Conservation (phyloP, 1,284 basidiomycete genomes). For the Leccinum laetum region DNA sequence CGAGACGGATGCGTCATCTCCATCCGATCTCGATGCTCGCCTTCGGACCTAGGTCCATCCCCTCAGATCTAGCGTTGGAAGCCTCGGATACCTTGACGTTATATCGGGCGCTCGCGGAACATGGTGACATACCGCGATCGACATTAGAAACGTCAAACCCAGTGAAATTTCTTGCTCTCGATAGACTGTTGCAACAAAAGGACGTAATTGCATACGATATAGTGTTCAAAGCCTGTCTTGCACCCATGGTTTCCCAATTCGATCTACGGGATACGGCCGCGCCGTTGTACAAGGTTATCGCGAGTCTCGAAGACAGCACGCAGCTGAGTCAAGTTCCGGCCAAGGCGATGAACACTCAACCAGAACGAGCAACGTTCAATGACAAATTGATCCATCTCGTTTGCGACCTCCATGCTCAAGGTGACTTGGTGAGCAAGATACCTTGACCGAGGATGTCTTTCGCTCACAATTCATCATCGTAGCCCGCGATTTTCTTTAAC, state of each 20-base stretch:
- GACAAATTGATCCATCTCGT: slow-evolving; percentile 50
- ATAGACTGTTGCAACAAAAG: slow-evolving; percentile 48
- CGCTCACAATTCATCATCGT: slow-evolving; percentile 4
- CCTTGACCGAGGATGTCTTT: neutral
- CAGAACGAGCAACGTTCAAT: slow-evolving; percentile 32
- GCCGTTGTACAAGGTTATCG: slow-evolving; percentile 41
- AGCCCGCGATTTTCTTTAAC: slow-evolving; percentile 69
- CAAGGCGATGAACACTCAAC: slow-evolving; percentile 33
- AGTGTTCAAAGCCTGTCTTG: slow-evolving; percentile 46
- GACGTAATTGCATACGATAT: slow-evolving; percentile 61
- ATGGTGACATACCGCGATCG: slow-evolving; percentile 24
- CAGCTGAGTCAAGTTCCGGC: slow-evolving; percentile 23
- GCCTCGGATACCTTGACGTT: slow-evolving; percentile 53
- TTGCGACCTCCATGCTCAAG: slow-evolving; percentile 50
- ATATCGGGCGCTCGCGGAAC: slow-evolving; percentile 42
- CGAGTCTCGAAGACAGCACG: slow-evolving; percentile 40
- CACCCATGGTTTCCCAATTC: slow-evolving; percentile 37
- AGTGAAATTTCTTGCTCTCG: slow-evolving; percentile 41
- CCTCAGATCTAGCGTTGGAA: slow-evolving; percentile 63
- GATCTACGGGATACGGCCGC: slow-evolving; percentile 38
- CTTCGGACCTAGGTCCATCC: slow-evolving; percentile 49
- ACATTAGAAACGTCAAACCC: slow-evolving; percentile 43
- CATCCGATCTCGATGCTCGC: slow-evolving; percentile 60
- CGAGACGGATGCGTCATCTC: slow-evolving; percentile 47
- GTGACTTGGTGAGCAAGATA: slow-evolving; percentile 47